A percentile compares a stretch with the other conserved stretches of the same genome.
phyloP scores from a whole-genome alignment of 2,329 filamentous ascomycete species.

The Colletotrichum trifolii region DNA sequence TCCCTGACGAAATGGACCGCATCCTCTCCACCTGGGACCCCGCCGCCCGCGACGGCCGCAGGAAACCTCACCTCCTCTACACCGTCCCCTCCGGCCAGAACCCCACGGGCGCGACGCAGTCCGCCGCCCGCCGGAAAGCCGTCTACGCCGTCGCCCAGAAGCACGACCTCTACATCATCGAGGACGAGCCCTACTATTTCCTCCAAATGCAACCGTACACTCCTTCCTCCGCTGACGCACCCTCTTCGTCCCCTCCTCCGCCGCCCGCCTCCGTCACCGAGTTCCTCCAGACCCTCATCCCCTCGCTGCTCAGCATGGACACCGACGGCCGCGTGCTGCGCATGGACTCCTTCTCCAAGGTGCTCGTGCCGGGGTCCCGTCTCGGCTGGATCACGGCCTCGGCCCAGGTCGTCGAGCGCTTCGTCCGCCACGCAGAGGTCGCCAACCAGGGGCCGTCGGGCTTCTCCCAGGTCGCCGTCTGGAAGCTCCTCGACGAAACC shows the following conservation, averaged over 20 bases:
- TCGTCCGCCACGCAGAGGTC: conserved; percentile 83
- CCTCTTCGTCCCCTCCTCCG: conserved; percentile 58
- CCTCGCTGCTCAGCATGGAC: conserved; percentile 83
- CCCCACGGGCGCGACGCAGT: conserved; percentile 87
- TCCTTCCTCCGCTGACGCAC: conserved; percentile 51
- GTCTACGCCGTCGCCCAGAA: conserved; percentile 84
- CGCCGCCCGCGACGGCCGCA: conserved; percentile 53
- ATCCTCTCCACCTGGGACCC: conserved; percentile 63
- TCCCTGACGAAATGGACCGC: conserved; percentile 63
- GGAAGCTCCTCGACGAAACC: conserved; percentile 89
- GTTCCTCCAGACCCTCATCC: conserved; percentile 79
- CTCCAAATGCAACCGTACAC: conserved; percentile 85
- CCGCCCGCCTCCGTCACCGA: conserved; percentile 72
- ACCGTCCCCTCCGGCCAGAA: conserved; percentile 85
- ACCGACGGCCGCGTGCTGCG: conserved; percentile 88
- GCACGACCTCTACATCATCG: conserved; percentile 87
- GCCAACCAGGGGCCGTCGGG: conserved; percentile 88
- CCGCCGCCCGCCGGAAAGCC: conserved; percentile 71
- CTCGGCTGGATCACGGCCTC: conserved; percentile 91
- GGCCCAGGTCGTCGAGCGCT: conserved; percentile 85
- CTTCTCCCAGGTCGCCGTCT: conserved; percentile 84
- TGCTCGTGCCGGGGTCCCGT: conserved; percentile 83
- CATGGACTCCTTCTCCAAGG: conserved; percentile 94
- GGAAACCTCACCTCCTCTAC: conserved; percentile 67
- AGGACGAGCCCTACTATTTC: conserved; percentile 97